A percentile compares a stretch with the other conserved stretches of the same genome.
Evolutionary conservation across 768 basidiomycete species (phyloP).

Genomic region (Boletus reticuloceps): DNA sequence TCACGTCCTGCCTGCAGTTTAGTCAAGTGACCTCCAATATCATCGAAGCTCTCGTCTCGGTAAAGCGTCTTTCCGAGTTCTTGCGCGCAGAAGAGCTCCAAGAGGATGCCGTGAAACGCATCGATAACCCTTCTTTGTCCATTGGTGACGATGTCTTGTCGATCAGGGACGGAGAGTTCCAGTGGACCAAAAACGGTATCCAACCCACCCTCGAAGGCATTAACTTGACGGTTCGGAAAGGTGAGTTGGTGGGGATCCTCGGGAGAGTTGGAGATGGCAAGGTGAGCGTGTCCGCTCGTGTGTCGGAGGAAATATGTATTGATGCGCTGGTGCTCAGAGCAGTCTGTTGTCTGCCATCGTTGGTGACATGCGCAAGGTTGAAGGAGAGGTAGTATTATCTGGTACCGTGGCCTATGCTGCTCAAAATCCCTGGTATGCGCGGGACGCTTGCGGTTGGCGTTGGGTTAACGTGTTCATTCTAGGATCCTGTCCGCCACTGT

Average conservation of each 20-base stretch:
- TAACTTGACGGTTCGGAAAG: conserved; percentile 71
- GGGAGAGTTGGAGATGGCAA: conserved; percentile 94
- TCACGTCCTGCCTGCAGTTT: conserved; percentile 41
- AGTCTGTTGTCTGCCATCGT: conserved; percentile 77
- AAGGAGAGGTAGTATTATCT: conserved; percentile 67
- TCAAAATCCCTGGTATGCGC: conserved; percentile 76
- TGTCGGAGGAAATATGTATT: background rate
- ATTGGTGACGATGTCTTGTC: conserved; percentile 68
- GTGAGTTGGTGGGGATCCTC: conserved; percentile 80
- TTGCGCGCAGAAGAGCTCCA: conserved; percentile 80
- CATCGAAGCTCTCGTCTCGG: conserved; percentile 84
- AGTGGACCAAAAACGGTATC: conserved; percentile 61
- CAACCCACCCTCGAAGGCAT: conserved; percentile 74
- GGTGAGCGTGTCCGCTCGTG: conserved; percentile 35
- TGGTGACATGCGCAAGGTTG: conserved; percentile 78
- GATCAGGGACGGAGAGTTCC: conserved; percentile 77
- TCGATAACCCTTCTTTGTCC: conserved; percentile 40
- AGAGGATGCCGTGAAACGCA: conserved; percentile 62
- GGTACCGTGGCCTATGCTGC: conserved; percentile 81
- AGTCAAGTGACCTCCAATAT: conserved; percentile 73
- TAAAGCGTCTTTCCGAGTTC: conserved; percentile 74
- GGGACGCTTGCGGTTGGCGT: background rate
- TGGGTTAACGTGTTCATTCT: background rate
- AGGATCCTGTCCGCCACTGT: conserved; percentile 87
- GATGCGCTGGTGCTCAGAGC: conserved; percentile 39